Evolutionary conservation across 371 early-diverging fungal species (phyloP).

Genomic region (Haplosporangium sp.): DNA sequence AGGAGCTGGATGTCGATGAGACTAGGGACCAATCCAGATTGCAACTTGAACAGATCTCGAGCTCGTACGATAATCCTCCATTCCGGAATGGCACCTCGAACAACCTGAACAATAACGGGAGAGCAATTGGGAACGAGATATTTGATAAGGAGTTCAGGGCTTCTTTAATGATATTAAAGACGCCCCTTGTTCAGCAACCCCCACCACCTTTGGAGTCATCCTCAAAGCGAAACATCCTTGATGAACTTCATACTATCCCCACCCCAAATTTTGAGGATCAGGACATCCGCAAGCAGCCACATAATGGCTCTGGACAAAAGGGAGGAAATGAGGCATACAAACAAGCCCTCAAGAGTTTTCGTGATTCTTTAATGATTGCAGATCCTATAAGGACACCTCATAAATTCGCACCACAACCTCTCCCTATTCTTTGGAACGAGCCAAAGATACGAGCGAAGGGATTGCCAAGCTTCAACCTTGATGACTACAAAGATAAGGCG

Average conservation of each 20-base stretch:
- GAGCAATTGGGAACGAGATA: conserved; percentile 30
- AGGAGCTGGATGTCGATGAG: conserved; percentile 36
- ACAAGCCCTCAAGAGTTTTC: conserved; percentile 41
- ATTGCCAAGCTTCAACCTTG: conserved; percentile 33
- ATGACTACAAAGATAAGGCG: conserved; percentile 31
- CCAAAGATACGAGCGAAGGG: conserved; percentile 40
- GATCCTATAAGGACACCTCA: conserved; percentile 55
- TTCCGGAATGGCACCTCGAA: not conserved
- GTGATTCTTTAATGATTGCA: conserved; percentile 47
- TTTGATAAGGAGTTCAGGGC: conserved; percentile 41
- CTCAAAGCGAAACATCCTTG: conserved; percentile 22
- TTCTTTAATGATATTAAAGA: conserved; percentile 25
- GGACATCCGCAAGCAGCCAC: not conserved
- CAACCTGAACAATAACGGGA: not conserved
- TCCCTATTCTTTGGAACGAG: conserved; percentile 54
- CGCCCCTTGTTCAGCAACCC: conserved; percentile 23
- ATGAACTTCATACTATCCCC: conserved; percentile 29
- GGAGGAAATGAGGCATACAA: conserved; percentile 30
- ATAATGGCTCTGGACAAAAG: conserved; percentile 3
- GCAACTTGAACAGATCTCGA: conserved; percentile 17
- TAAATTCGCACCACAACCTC: conserved; percentile 51
- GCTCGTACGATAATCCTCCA: not conserved
- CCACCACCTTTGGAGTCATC: conserved; percentile 24
- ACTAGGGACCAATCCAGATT: conserved; percentile 34
- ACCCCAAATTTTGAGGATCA: conserved; percentile 7